phyloP scores from a whole-genome alignment of 768 basidiomycete genomes.

The Tricholoma bakamatsutake region DNA sequence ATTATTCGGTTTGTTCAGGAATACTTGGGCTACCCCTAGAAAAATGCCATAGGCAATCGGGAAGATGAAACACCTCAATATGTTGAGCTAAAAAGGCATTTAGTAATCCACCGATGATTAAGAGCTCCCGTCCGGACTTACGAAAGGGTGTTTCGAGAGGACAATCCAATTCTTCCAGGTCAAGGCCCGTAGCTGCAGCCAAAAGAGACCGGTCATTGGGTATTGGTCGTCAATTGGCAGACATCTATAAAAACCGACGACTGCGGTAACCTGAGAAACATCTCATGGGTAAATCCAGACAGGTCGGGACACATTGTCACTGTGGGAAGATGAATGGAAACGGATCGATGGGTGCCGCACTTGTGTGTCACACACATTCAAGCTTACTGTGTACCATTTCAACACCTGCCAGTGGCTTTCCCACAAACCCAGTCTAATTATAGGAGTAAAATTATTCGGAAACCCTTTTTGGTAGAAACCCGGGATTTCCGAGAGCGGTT shows the following conservation, averaged over 20 bases:
- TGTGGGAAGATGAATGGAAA: too few species aligned
- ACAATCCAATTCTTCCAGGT: constrained; percentile 76
- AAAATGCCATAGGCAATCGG: constrained; percentile 66
- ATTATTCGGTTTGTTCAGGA: constrained; percentile 55
- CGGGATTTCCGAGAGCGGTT: too few species aligned
- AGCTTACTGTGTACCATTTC: too few species aligned
- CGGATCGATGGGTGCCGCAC: too few species aligned
- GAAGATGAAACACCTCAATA: constrained; percentile 55
- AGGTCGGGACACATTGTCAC: too few species aligned
- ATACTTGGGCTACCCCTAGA: constrained; percentile 56
- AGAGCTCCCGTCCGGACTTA: constrained; percentile 26
- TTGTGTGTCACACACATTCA: too few species aligned
- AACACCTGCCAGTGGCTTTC: too few species aligned
- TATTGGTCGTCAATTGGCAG: background rate
- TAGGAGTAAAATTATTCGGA: too few species aligned
- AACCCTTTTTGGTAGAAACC: too few species aligned
- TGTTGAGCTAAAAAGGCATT: constrained; percentile 38
- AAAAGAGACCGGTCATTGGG: constrained; percentile 38
- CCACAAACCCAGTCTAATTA: too few species aligned
- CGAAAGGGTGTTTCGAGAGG: constrained; percentile 58
- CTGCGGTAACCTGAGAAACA: too few species aligned
- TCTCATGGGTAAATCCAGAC: too few species aligned
- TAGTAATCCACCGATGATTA: background rate
- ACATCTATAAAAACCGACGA: background rate
- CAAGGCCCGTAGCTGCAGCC: constrained; percentile 54